Base-by-base conservation (phyloP, 495 filamentous ascomycete species). In the Penicillium chermesinum region DNA sequence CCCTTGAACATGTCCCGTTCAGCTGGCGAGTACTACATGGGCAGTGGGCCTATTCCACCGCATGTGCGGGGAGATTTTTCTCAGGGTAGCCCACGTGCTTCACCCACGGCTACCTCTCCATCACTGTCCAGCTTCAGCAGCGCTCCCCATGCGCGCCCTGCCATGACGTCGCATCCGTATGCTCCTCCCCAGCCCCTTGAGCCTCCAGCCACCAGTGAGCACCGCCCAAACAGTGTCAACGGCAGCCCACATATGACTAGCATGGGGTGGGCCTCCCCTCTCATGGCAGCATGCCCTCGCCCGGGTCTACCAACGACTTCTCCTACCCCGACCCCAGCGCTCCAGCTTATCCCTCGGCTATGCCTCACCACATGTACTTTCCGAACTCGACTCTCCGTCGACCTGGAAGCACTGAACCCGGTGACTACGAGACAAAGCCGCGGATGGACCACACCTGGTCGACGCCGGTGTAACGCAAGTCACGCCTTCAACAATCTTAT, bases 181-280 rank as follows among this genome's bases (percentile, higher is more conserved):
- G 86, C 80, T 18, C 88, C 88, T 7, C 91, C 93, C 0, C 82
- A 86, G 32, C 87, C 89, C 25, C 77, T 98, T 5, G 93, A 98
- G 62, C 91, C 93, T 17, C 90, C 86, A 37, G 74, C 89, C 27
- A 88, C 88, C 59, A 79, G 79, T 22, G 87, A 91, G 52, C 82
- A 85, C 39, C 75, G 78, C 25, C 75, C 78, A 1, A 83, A 79
- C 53, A 89, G 85, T 55, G 81, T 76, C 5, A 75, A 59, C 34
- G 83, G 84, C 7, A 89, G 85, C 48, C 86, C 86, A 18, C 86
- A 91, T 54, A 82, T 88, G 75, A 73, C 77, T 39, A 85, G 77
- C 48, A 68, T 81, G 13, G 84, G 85, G 9, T 91, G 87, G 87
- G 79, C 82, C 32, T 88, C 85, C 0, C 86, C 87, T 80, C 81